Evolutionary conservation across 1,284 basidiomycete species (phyloP).

Genomic region (Thelephora terrestris): DNA sequence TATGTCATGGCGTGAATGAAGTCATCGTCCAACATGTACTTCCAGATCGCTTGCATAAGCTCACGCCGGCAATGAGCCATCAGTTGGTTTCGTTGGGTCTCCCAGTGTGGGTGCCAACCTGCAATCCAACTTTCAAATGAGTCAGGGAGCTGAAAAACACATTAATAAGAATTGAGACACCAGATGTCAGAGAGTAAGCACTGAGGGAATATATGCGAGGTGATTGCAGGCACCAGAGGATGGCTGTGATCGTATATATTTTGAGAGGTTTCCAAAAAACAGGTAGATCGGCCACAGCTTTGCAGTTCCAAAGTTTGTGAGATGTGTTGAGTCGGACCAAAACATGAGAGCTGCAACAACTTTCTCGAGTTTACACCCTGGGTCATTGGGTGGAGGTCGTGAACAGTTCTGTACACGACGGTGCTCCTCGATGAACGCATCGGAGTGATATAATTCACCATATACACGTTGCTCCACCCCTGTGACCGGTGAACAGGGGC

Average conservation of each 20-base stretch:
- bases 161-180: background rate
- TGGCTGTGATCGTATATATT: slow-evolving; percentile 22
- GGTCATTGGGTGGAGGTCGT: slow-evolving; percentile 7
- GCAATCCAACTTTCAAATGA: slow-evolving; percentile 16
- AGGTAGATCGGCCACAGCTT: slow-evolving; percentile 29
- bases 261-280: slow-evolving; percentile 26
- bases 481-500: too few relatives aligned
- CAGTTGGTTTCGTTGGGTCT: slow-evolving; percentile 6
- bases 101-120: too few relatives aligned
- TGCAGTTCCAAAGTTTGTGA: slow-evolving; percentile 25
- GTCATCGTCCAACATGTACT: slow-evolving; percentile 12
- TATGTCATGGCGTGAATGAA: slow-evolving; percentile 17
- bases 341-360: slow-evolving; percentile 23
- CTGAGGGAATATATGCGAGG: slow-evolving; percentile 23
- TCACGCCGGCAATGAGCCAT: slow-evolving; percentile 13
- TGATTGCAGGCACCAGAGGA: slow-evolving; percentile 21
- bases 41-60: slow-evolving; percentile 17
- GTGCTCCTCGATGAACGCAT: slow-evolving; percentile 11
- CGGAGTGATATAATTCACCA: slow-evolving; percentile 7
- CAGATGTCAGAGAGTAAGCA: slow-evolving; percentile 9
- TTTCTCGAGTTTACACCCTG: slow-evolving; percentile 8
- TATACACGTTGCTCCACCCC: slow-evolving; percentile 1
- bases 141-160: slow-evolving; percentile 14
- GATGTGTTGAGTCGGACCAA: slow-evolving; percentile 28
- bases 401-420: slow-evolving; percentile 7